A percentile compares a stretch with the other conserved stretches of the same genome.
phyloP scores from a whole-genome alignment of 306 rosid species.

The Adenanthera pavonina region DNA sequence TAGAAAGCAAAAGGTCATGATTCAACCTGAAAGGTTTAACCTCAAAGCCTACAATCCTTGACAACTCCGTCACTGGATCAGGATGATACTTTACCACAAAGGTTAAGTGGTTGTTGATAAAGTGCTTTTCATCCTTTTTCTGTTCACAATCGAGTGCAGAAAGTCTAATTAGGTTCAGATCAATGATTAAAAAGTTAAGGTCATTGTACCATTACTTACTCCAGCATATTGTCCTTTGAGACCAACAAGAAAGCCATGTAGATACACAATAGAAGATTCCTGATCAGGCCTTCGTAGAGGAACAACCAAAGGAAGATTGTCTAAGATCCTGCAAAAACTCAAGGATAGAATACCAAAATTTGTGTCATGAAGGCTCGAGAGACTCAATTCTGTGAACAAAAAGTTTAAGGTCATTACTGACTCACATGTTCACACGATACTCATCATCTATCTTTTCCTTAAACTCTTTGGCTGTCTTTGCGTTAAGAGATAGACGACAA shows the following conservation, averaged over 20 bases:
- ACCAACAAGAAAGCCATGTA: slow-evolving; percentile 75
- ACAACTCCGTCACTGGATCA: slow-evolving; percentile 56
- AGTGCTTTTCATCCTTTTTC: slow-evolving; percentile 65
- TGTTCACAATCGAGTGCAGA: slow-evolving; percentile 24
- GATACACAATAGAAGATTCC: slow-evolving; percentile 63
- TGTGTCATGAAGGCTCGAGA: not conserved
- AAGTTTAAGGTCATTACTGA: slow-evolving; percentile 13
- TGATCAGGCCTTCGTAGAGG: slow-evolving; percentile 66
- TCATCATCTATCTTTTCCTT: slow-evolving; percentile 75
- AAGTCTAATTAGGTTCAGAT: slow-evolving; percentile 20
- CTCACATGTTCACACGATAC: slow-evolving; percentile 77
- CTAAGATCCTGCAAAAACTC: slow-evolving; percentile 60
- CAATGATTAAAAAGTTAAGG: slow-evolving; percentile 8
- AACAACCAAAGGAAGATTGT: slow-evolving; percentile 75
- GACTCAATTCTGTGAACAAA: not conserved
- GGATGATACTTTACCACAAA: slow-evolving; percentile 65
- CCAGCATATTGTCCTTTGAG: slow-evolving; percentile 69
- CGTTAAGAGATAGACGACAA: slow-evolving; percentile 54
- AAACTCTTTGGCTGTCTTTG: slow-evolving; percentile 59
- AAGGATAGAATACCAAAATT: slow-evolving; percentile 4
- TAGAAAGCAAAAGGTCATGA: slow-evolving; percentile 23
- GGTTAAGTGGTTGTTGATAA: slow-evolving; percentile 68
- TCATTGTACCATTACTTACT: slow-evolving; percentile 44
- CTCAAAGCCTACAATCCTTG: slow-evolving; percentile 82
- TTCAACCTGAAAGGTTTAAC: slow-evolving; percentile 73